Conservation (phyloP, 2,329 filamentous ascomycete species). For the Fusarium duplospermum region DNA sequence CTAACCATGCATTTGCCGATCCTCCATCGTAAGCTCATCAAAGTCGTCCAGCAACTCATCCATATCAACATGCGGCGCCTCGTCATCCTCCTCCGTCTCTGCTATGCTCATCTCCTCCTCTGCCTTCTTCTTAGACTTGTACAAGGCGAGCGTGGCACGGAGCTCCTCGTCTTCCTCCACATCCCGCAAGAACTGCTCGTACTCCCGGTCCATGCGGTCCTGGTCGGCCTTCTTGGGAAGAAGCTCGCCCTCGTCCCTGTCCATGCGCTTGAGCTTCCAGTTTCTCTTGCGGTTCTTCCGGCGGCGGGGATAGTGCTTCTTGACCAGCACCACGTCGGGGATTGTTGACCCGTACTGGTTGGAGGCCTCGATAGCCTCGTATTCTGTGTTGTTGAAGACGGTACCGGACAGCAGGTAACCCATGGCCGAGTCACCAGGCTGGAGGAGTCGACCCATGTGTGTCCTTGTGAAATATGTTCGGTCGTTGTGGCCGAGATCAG, state of each 20-base stretch:
- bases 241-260: constrained; percentile 87
- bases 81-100: constrained; percentile 72
- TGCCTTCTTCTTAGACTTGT: constrained; percentile 73
- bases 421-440: constrained; percentile 91
- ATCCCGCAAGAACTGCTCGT: constrained; percentile 96
- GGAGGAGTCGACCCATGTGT: constrained; percentile 86
- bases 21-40: constrained; percentile 74
- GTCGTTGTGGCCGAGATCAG: constrained; percentile 88
- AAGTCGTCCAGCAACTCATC: constrained; percentile 91
- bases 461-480: constrained; percentile 90
- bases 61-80: constrained; percentile 78
- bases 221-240: constrained; percentile 88
- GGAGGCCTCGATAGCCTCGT: constrained; percentile 83
- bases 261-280: constrained; percentile 97
- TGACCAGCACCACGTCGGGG: constrained; percentile 93
- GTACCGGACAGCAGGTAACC: constrained; percentile 92
- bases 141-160: constrained; percentile 84
- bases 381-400: constrained; percentile 92
- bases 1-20: constrained; percentile 51
- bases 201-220: constrained; percentile 89
- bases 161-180: constrained; percentile 96
- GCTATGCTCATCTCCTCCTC: constrained; percentile 76
- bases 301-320: constrained; percentile 93
- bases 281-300: constrained; percentile 84
- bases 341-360: constrained; percentile 81